Percentiles rank a stretch among this genome's conserved stretches.
phyloP scores from a whole-genome alignment of 2,329 filamentous ascomycete species.

The Gremmenia infestans region DNA sequence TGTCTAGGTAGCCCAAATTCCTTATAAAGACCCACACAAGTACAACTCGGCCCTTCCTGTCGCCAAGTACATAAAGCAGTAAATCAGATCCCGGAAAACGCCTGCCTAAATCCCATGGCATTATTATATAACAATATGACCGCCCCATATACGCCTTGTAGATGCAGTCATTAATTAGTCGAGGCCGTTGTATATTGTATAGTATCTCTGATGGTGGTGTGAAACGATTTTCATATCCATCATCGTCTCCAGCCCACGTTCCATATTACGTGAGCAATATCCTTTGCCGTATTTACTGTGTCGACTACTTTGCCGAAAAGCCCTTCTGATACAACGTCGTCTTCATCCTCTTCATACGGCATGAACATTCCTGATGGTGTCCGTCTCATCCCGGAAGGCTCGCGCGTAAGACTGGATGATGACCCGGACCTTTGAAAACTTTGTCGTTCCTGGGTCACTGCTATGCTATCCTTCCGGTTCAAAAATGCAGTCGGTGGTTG shows the following conservation, averaged over 20 bases:
- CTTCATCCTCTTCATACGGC: slow-evolving; percentile 74
- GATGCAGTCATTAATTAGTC: background rate
- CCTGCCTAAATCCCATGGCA: background rate
- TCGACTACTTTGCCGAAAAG: slow-evolving; percentile 33
- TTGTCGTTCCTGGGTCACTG: slow-evolving; percentile 25
- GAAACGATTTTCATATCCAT: slow-evolving; percentile 12
- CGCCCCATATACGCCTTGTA: background rate
- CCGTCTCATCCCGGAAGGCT: slow-evolving; percentile 61
- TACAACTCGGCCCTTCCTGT: background rate
- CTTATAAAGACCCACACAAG: background rate
- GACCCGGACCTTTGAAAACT: slow-evolving; percentile 29
- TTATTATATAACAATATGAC: background rate
- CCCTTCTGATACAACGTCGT: slow-evolving; percentile 55
- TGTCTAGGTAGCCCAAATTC: background rate
- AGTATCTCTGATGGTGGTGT: background rate
- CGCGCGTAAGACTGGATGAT: slow-evolving; percentile 41
- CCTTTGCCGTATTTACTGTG: slow-evolving; percentile 60
- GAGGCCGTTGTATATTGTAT: background rate
- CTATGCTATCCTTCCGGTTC: slow-evolving; percentile 28
- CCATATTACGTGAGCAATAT: slow-evolving; percentile 68
- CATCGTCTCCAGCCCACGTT: slow-evolving; percentile 43
- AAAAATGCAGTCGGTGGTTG: slow-evolving; percentile 31
- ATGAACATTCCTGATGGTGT: slow-evolving; percentile 89
- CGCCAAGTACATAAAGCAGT: background rate
- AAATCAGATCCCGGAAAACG: background rate